phyloP scores from a whole-genome alignment of 2,329 filamentous ascomycete genomes.

The Monilinia polystroma region DNA sequence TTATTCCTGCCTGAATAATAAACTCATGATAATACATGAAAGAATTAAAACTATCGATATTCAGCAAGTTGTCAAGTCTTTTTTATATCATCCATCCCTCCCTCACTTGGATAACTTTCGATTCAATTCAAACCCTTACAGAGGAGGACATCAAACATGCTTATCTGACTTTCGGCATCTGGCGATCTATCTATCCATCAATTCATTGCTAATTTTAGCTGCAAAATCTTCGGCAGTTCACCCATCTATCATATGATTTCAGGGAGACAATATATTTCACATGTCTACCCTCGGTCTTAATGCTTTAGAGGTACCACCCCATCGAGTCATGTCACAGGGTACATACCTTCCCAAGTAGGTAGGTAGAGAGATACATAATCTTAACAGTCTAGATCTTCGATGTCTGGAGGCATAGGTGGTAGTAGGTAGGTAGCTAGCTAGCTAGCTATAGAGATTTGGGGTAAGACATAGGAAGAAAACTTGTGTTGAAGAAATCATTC shows the following conservation, averaged over 20 bases:
- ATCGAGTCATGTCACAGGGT: not conserved
- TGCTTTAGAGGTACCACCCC: slow-evolving; percentile 1
- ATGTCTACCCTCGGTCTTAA: not conserved
- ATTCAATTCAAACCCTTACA: not conserved
- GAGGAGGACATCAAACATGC: not conserved
- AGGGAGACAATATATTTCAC: slow-evolving; percentile 1
- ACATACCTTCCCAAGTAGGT: slow-evolving; percentile 16
- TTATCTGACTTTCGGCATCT: not conserved
- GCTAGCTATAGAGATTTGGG: not conserved
- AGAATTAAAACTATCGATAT: too few species aligned
- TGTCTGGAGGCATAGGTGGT: not conserved
- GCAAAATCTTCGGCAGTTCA: not conserved
- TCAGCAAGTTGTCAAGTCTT: not conserved
- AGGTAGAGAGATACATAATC: not conserved
- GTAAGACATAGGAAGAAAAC: not conserved
- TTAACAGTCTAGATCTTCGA: not conserved
- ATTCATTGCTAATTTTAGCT: not conserved
- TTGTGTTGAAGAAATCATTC: not conserved
- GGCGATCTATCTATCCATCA: not conserved
- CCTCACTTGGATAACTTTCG: not conserved
- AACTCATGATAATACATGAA: not conserved
- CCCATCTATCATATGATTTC: not conserved
- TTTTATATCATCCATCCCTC: not conserved
- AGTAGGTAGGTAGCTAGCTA: too few species aligned
- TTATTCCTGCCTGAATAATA: not conserved